phyloP scores from a whole-genome alignment of 495 filamentous ascomycete genomes.

The Massariosphaeria phaeospora region DNA sequence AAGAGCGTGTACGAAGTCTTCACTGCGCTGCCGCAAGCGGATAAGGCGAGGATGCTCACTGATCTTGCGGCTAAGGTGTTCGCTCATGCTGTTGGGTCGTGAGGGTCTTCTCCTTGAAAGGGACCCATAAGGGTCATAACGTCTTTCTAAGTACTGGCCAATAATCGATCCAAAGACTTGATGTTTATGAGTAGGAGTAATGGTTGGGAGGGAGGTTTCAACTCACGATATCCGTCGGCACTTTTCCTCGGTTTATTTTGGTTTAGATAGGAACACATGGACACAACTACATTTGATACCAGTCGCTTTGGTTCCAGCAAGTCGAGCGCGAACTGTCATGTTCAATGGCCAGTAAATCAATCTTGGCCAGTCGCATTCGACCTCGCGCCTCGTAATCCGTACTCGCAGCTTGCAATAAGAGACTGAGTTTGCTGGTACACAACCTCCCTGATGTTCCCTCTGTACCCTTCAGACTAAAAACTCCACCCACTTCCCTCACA shows the following conservation, averaged over 20 bases:
- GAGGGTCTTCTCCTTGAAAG: neutral
- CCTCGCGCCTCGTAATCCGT: too few relatives aligned
- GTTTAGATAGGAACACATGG: constrained; percentile 5
- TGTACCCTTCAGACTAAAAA: too few relatives aligned
- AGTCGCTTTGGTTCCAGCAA: too few relatives aligned
- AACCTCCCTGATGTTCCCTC: too few relatives aligned
- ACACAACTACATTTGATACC: too few relatives aligned
- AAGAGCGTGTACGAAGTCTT: constrained; percentile 96
- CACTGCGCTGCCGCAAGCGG: constrained; percentile 69
- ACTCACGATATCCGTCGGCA: constrained; percentile 7
- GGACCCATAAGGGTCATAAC: neutral
- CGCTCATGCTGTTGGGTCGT: constrained; percentile 39
- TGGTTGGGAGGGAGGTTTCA: neutral
- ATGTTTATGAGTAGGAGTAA: neutral
- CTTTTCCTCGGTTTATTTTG: neutral
- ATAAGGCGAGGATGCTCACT: constrained; percentile 63
- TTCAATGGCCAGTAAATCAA: too few relatives aligned
- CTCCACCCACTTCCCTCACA: too few relatives aligned
- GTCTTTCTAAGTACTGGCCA: neutral
- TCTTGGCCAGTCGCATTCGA: too few relatives aligned
- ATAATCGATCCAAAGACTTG: neutral
- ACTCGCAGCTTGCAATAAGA: too few relatives aligned
- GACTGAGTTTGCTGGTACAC: too few relatives aligned
- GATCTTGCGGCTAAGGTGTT: constrained; percentile 44
- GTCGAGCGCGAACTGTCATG: too few relatives aligned